These are phyloP conservation scores for Sporothrix schenckii DNA, from an alignment of 2,329 filamentous ascomycete species.

Conservation along the genomic window DNA sequence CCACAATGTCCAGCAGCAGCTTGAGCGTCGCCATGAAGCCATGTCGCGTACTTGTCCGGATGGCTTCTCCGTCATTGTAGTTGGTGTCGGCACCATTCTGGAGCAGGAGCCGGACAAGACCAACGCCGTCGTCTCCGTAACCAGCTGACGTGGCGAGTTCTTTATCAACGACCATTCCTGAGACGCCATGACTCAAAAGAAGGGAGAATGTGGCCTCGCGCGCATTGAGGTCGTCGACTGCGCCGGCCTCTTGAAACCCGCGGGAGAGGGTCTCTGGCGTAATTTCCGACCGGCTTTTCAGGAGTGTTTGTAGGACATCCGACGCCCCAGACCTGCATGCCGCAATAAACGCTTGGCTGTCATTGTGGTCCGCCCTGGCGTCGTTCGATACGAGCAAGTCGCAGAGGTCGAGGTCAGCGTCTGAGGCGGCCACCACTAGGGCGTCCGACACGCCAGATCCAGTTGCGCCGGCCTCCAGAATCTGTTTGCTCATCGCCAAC, in stretches of 20 bases:
- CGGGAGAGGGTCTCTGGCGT: slow-evolving; percentile 51
- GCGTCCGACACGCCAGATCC: slow-evolving; percentile 53
- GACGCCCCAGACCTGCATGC: slow-evolving; percentile 56
- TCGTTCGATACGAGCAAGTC: slow-evolving; percentile 56
- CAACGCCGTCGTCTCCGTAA: slow-evolving; percentile 54
- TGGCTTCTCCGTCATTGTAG: slow-evolving; percentile 57
- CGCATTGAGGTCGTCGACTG: slow-evolving; percentile 54
- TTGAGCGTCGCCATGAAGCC: slow-evolving; percentile 55
- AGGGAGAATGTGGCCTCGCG: slow-evolving; percentile 55
- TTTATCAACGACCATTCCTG: slow-evolving; percentile 55
- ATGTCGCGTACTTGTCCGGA: slow-evolving; percentile 58
- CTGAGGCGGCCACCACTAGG: slow-evolving; percentile 55
- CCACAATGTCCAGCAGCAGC: slow-evolving; percentile 53
- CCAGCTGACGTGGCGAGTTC: slow-evolving; percentile 58
- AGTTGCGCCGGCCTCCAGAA: slow-evolving; percentile 53
- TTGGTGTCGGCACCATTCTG: slow-evolving; percentile 58
- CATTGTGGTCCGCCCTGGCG: slow-evolving; percentile 54
- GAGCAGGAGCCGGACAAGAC: slow-evolving; percentile 56
- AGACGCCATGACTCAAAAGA: slow-evolving; percentile 55
- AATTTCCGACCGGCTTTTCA: slow-evolving; percentile 45
- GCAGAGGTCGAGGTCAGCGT: slow-evolving; percentile 57
- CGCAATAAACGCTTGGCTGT: slow-evolving; percentile 58
- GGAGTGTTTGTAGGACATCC: slow-evolving; percentile 55
- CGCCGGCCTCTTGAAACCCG: slow-evolving; percentile 60
- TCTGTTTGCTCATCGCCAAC: slow-evolving; percentile 49